These are phyloP conservation scores for Seiridium cupressi DNA, from an alignment of 2,329 filamentous ascomycete species.

Conservation along the genomic window DNA sequence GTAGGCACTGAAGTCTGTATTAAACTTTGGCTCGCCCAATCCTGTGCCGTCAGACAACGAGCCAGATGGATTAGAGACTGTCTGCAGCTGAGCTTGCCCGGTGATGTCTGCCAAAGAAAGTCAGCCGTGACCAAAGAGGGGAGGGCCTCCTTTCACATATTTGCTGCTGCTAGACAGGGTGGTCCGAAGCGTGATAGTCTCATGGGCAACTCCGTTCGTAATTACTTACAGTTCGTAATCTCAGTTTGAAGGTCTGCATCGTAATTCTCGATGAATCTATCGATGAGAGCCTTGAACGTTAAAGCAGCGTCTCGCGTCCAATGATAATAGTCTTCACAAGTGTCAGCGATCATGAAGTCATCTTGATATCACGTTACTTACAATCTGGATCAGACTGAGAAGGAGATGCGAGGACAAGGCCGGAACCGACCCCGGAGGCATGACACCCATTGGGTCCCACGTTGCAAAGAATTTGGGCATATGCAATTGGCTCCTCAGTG, in stretches of 20 bases:
- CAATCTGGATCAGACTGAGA: conserved; percentile 53
- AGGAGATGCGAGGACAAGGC: conserved; percentile 57
- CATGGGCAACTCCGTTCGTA: too few relatives aligned
- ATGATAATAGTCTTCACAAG: conserved; percentile 65
- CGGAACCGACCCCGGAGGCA: conserved; percentile 43
- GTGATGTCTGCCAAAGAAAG: conserved; percentile 43
- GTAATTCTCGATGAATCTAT: conserved; percentile 60
- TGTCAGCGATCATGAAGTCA: neutral
- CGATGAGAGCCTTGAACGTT: conserved; percentile 66
- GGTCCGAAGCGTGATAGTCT: neutral
- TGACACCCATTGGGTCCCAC: conserved; percentile 55
- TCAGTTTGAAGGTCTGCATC: conserved; percentile 54
- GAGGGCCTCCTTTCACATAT: neutral
- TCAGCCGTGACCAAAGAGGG: neutral
- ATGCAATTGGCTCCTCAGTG: conserved; percentile 49
- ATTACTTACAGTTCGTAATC: conserved; percentile 56
- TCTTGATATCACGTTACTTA: conserved; percentile 30
- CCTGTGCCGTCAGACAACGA: conserved; percentile 48
- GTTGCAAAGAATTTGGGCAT: conserved; percentile 55
- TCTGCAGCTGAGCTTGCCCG: conserved; percentile 65
- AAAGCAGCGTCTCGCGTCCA: conserved; percentile 77
- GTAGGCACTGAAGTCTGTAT: conserved; percentile 61
- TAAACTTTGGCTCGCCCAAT: conserved; percentile 73
- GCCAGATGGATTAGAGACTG: conserved; percentile 68
- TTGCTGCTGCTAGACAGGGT: neutral